These are phyloP conservation scores for Metschnikowia amazonensis DNA, from an alignment of 805 yeast genomes.

Conservation along the genomic window DNA sequence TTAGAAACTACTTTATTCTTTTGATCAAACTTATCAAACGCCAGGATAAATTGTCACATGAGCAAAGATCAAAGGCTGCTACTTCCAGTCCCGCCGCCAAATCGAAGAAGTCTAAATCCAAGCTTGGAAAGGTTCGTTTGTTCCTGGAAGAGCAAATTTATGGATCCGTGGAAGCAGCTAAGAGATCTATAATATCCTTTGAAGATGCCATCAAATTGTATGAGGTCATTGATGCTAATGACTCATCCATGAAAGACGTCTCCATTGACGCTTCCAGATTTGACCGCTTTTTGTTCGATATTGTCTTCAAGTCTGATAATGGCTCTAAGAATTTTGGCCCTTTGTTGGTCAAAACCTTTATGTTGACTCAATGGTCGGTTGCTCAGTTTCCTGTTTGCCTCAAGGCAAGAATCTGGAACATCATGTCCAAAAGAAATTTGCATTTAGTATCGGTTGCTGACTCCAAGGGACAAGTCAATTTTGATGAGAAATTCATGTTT, in stretches of 20 bases:
- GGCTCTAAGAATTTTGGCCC: conserved; percentile 53
- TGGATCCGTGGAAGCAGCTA: conserved; percentile 43
- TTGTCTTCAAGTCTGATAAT: conserved; percentile 40
- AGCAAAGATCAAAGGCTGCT: neutral
- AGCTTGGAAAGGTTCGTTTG: conserved; percentile 18
- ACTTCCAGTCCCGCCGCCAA: neutral
- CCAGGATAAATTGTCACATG: conserved; percentile 30
- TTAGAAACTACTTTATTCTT: conserved; percentile 39
- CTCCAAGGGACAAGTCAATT: conserved; percentile 15
- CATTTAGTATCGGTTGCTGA: neutral
- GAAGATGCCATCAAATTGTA: conserved; percentile 51
- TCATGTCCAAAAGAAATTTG: conserved; percentile 23
- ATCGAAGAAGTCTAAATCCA: conserved; percentile 2
- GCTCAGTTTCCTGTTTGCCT: conserved; percentile 37
- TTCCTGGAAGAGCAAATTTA: conserved; percentile 56
- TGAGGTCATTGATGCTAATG: conserved; percentile 26
- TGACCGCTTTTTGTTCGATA: conserved; percentile 23
- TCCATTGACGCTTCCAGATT: conserved; percentile 28
- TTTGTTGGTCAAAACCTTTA: conserved; percentile 53
- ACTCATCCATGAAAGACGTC: conserved; percentile 21
- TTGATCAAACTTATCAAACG: conserved; percentile 11
- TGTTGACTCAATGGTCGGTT: conserved; percentile 62
- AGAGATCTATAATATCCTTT: conserved; percentile 57
- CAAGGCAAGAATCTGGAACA: conserved; percentile 44
- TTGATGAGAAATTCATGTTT: conserved; percentile 33